Conservation (phyloP, 257 asterid genomes). For the Lantana camara region DNA sequence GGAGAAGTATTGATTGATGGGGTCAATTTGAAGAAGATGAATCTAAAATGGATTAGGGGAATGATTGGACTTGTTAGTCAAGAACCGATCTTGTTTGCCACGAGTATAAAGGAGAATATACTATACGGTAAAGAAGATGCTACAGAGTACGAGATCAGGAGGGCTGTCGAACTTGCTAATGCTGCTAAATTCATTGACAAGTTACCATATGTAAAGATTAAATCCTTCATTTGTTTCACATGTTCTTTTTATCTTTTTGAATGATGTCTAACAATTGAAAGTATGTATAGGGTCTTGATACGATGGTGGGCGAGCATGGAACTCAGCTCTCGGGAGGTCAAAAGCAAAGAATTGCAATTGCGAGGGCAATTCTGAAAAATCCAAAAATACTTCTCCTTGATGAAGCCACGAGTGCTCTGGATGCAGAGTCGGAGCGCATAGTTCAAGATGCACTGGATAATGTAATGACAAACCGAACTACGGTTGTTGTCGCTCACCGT, state of each 20-base stretch:
- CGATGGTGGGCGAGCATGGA: slow-evolving; percentile 88
- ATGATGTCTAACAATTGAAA: background rate
- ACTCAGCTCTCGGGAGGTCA: slow-evolving; percentile 88
- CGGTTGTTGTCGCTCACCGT: slow-evolving; percentile 87
- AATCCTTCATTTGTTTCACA: background rate
- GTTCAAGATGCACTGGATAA: slow-evolving; percentile 86
- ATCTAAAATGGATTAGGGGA: slow-evolving; percentile 60
- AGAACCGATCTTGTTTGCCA: slow-evolving; percentile 68
- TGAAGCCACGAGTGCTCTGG: slow-evolving; percentile 92
- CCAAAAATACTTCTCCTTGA: slow-evolving; percentile 86
- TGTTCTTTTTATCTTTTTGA: background rate
- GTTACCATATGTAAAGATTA: slow-evolving; percentile 50
- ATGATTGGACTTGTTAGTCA: slow-evolving; percentile 78
- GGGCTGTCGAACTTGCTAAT: slow-evolving; percentile 73
- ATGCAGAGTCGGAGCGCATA: slow-evolving; percentile 69
- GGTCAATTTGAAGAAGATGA: slow-evolving; percentile 45
- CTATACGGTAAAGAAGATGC: slow-evolving; percentile 68
- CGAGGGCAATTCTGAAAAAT: slow-evolving; percentile 74
- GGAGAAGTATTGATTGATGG: slow-evolving; percentile 70
- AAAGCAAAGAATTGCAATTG: slow-evolving; percentile 82
- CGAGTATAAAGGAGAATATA: slow-evolving; percentile 62
- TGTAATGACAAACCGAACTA: slow-evolving; percentile 67
- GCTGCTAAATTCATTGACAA: slow-evolving; percentile 75
- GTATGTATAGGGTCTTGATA: slow-evolving; percentile 74
- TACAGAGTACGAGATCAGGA: slow-evolving; percentile 60